These are phyloP conservation scores for Talaromyces amestolkiae DNA, from an alignment of 2,329 filamentous ascomycete genomes.

Conservation along the genomic window DNA sequence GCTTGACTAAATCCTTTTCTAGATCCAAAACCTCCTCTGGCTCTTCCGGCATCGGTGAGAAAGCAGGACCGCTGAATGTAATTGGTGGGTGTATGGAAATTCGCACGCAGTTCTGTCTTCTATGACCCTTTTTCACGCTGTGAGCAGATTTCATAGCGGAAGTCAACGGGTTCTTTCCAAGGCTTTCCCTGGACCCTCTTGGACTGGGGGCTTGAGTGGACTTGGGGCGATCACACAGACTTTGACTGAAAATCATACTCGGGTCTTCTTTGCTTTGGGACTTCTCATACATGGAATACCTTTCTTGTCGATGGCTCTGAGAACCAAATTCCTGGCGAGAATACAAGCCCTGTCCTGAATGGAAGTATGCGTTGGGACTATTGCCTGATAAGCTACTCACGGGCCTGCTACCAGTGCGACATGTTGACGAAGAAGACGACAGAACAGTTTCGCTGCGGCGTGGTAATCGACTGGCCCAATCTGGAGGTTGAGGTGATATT, in stretches of 20 bases:
- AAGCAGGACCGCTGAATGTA: conserved; percentile 33
- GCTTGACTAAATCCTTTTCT: conserved; percentile 21
- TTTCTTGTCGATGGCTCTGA: conserved; percentile 16
- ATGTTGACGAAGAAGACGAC: conserved; percentile 21
- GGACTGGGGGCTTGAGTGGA: conserved; percentile 22
- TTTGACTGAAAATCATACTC: conserved; percentile 14
- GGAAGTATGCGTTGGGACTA: conserved; percentile 9
- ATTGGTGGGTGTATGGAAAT: conserved; percentile 41
- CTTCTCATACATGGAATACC: conserved; percentile 20
- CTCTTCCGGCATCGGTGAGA: conserved; percentile 38
- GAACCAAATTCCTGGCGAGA: conserved; percentile 19
- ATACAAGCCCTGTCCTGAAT: conserved; percentile 18
- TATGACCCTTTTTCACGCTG: conserved; percentile 39
- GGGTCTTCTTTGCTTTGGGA: conserved; percentile 8
- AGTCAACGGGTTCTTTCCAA: conserved; percentile 25
- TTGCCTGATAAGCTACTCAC: conserved; percentile 12
- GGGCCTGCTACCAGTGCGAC: conserved; percentile 13
- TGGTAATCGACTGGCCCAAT: conserved; percentile 27
- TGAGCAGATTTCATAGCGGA: conserved; percentile 36
- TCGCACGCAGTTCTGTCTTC: conserved; percentile 44
- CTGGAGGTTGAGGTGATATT: conserved; percentile 25
- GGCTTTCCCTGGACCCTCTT: conserved; percentile 25
- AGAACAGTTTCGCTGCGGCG: conserved; percentile 33
- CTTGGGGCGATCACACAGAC: conserved; percentile 15
- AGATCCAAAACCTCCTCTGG: conserved; percentile 34